Base-by-base conservation (phyloP, 2,329 filamentous ascomycete species). In the Phyllachora maydis region DNA sequence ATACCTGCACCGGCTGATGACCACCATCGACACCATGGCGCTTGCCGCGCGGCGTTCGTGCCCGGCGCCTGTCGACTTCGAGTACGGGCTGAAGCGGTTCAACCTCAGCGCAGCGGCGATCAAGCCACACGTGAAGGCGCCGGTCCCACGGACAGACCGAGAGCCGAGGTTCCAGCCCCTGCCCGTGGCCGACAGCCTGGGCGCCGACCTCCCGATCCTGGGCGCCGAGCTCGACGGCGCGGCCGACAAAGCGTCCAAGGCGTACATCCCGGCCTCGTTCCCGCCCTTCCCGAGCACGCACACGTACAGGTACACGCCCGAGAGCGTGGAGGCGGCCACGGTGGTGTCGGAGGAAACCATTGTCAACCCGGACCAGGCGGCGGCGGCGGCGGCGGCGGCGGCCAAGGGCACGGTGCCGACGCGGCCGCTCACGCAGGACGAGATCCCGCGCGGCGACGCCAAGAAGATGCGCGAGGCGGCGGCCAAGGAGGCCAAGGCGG, bases 201-300 rank as follows among this genome's bases (percentile, higher is more conserved):
- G 45, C 4, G 36, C 43, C 23, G 46, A 58, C 21, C 43, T 56
- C 9, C 56, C 53, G 0, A 47, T 57, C 6, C 47, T 61, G 10
- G 57, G 59, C 13, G 42, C 51, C 4, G 65, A 70, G 26, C 47
- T 73, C 3, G 68, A 65, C 28, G 67, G 67, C 18, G 52, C 54
- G 27, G 35, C 47, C 2, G 66, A 72, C 31, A 69, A 67, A 35
- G 51, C 58, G 6, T 41, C 49, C 8, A 61, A 59, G 34, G 26
- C 41, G 13, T 69, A 65, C 40, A 68, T 73, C 8, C 67, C 67
- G 0, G 43, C 46, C 17, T 52, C 54, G 0, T 68, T 73, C 24
- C 67, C 67, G 1, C 51, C 58, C 7, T 72, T 72, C 28, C 67
- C 67, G 0, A 69, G 65, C 38, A 62, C 60, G 21, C 65, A 72